These are phyloP conservation scores for Fomitopsis pinicola DNA, from an alignment of 1,284 basidiomycete species.

Conservation along the genomic window DNA sequence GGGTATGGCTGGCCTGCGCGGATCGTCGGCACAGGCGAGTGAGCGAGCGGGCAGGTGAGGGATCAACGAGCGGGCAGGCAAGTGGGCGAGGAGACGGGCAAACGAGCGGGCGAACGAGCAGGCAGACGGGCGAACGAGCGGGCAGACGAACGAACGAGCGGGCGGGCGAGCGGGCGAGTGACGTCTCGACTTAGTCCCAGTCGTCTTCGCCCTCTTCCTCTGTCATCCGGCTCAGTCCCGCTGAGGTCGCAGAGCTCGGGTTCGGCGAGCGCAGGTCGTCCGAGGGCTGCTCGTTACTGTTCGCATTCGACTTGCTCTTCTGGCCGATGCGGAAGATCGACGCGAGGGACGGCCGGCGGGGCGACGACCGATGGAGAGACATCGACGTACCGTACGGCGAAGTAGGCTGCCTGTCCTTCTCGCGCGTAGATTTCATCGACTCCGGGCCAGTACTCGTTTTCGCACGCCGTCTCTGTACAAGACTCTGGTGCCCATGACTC, in stretches of 20 bases:
- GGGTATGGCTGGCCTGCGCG: no score
- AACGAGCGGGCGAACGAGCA: no score
- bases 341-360: slow-evolving; percentile 70
- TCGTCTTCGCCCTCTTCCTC: slow-evolving; percentile 42
- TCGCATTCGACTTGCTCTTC: slow-evolving; percentile 34
- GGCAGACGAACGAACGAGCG: no score
- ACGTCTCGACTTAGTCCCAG: slow-evolving; percentile 70
- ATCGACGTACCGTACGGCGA: slow-evolving; percentile 34
- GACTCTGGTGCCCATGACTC: slow-evolving; percentile 30
- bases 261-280: slow-evolving; percentile 17
- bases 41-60: no score
- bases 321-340: slow-evolving; percentile 71
- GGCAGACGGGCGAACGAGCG: no score
- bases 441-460: slow-evolving; percentile 56
- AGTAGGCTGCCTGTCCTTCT: slow-evolving; percentile 27
- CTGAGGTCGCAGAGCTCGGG: slow-evolving; percentile 10
- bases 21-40: no score
- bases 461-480: slow-evolving; percentile 34
- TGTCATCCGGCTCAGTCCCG: background rate
- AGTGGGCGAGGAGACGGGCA: no score
- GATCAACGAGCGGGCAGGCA: no score
- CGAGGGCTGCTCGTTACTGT: slow-evolving; percentile 8
- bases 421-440: slow-evolving; percentile 33
- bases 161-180: no score
- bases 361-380: slow-evolving; percentile 49